Evolutionary conservation across 2,329 filamentous ascomycete species (phyloP).

Genomic region (Domatiomyces globalis): DNA sequence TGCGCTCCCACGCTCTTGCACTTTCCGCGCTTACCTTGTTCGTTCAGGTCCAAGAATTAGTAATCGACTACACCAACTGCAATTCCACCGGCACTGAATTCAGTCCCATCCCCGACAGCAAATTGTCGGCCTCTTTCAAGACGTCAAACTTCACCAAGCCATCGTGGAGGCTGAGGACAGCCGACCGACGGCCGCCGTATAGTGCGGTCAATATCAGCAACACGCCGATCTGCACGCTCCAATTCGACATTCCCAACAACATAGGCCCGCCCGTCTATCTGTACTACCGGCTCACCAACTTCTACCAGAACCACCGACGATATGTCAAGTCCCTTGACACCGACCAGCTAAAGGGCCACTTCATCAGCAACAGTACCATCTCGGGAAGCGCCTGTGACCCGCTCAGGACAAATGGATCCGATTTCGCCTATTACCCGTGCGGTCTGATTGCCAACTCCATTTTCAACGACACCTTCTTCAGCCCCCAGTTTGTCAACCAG

Average conservation of each 20-base stretch:
- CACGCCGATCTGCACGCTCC: slow-evolving; percentile 52
- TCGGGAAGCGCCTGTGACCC: slow-evolving; percentile 60
- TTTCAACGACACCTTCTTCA: slow-evolving; percentile 83
- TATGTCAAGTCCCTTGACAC: slow-evolving; percentile 84
- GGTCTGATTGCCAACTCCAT: slow-evolving; percentile 91
- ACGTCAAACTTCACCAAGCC: slow-evolving; percentile 29
- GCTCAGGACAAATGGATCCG: slow-evolving; percentile 39
- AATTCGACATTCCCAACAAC: slow-evolving; percentile 64
- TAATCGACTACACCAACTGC: slow-evolving; percentile 82
- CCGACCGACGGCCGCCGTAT: slow-evolving; percentile 15
- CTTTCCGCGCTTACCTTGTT: slow-evolving; percentile 1
- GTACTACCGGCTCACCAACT: slow-evolving; percentile 93
- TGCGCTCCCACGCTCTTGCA: too few relatives aligned
- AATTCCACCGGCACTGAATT: slow-evolving; percentile 38
- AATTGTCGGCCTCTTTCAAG: slow-evolving; percentile 60
- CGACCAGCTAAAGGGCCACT: slow-evolving; percentile 65
- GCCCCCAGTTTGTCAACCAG: slow-evolving; percentile 47
- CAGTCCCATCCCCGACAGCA: slow-evolving; percentile 39
- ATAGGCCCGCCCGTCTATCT: slow-evolving; percentile 73
- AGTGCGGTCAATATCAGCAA: slow-evolving; percentile 16
- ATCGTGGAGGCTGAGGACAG: slow-evolving; percentile 20
- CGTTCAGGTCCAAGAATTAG: slow-evolving; percentile 72
- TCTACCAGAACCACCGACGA: slow-evolving; percentile 96
- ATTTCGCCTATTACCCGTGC: slow-evolving; percentile 77
- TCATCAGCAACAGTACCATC: slow-evolving; percentile 47